Percentiles rank a stretch among this genome's conserved stretches.
Evolutionary conservation across 1,139 yeast genomes (phyloP).

Genomic region (Candida sanyaensis): DNA sequence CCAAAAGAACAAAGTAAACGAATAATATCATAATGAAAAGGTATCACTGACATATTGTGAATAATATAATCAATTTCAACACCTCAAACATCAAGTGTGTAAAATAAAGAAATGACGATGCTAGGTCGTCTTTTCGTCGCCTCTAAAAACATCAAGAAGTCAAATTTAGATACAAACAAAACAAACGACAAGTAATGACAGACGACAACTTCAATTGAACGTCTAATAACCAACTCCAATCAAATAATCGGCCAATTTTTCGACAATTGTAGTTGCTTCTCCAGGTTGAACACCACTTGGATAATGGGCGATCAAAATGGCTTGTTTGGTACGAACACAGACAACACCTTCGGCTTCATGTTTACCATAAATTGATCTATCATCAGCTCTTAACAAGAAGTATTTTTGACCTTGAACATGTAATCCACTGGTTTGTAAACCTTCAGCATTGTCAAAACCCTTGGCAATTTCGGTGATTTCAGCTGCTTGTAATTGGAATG

Average conservation of each 20-base stretch:
- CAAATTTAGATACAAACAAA: background rate
- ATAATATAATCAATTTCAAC: too few relatives aligned
- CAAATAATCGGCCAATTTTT: constrained; percentile 92
- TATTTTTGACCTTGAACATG: constrained; percentile 86
- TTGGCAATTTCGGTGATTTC: constrained; percentile 76
- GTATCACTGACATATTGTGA: too few relatives aligned
- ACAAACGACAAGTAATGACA: background rate
- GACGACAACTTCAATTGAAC: background rate
- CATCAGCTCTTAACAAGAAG: constrained; percentile 87
- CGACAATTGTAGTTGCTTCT: constrained; percentile 92
- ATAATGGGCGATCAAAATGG: constrained; percentile 91
- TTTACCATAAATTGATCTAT: constrained; percentile 92
- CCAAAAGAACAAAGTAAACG: too few relatives aligned
- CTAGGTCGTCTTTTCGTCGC: too few relatives aligned
- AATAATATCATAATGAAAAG: too few relatives aligned
- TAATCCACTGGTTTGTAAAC: constrained; percentile 81
- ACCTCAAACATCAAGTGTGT: too few relatives aligned
- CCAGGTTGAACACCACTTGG: constrained; percentile 90
- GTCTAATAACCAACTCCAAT: constrained; percentile 77
- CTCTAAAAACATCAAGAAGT: too few relatives aligned
- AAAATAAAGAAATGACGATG: too few relatives aligned
- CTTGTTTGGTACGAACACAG: constrained; percentile 91
- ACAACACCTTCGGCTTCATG: constrained; percentile 84
- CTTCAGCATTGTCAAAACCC: constrained; percentile 80
- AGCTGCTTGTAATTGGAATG: constrained; percentile 62